Evolutionary conservation across 148 eudicot genomes (phyloP), one percentile per base, ranked within the genome.

Genomic region (Agrostemma githago): DNA sequence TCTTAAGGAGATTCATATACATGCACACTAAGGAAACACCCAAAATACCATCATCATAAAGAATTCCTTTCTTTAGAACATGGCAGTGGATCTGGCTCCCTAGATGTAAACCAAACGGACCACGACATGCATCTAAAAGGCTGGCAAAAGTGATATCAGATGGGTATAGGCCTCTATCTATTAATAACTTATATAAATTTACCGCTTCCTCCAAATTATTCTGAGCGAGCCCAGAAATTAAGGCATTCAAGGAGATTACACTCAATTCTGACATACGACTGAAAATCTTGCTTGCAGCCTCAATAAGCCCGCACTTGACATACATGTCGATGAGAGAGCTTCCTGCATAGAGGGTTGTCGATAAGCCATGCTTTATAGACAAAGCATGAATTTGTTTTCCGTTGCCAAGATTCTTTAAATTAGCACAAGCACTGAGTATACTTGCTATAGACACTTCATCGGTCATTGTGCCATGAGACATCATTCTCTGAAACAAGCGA

Each of bases 311-410:
- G 78, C 98, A 89, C 84, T 94, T 94, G 72, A 84, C 90, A 83
- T 94, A 94, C 97, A 94, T 87, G 80, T 94, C 98, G 83, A 91
- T 80, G 70, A 94, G 91, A 74, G 98, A 91, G 85, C 97, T 88
- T 74, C 91, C 97, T 69, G 87, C 85, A 75, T 83, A 94, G 70
- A 87, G 88, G 84, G 84, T 89, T 61, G 84, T 84, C 74, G 86
- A 89, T 57, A 91, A 77, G 73, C 95, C 91, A 79, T 66, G 83
- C 76, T 91, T 94, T 41, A 89, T 71, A n/a, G 89, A 72, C 56
- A 88, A 64, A 78, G 88, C 83, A 79, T 94, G 98, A 41, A 91
- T 46, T 62, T 85, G 88, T 81, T 60, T 83, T 66, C 98, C 98
- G 71, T 39, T 80, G 44, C 72, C 72, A 61, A 77, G 79, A 71